These are phyloP conservation scores for Datisca glomerata DNA, from an alignment of 306 rosid genomes.

Conservation along the genomic window DNA sequence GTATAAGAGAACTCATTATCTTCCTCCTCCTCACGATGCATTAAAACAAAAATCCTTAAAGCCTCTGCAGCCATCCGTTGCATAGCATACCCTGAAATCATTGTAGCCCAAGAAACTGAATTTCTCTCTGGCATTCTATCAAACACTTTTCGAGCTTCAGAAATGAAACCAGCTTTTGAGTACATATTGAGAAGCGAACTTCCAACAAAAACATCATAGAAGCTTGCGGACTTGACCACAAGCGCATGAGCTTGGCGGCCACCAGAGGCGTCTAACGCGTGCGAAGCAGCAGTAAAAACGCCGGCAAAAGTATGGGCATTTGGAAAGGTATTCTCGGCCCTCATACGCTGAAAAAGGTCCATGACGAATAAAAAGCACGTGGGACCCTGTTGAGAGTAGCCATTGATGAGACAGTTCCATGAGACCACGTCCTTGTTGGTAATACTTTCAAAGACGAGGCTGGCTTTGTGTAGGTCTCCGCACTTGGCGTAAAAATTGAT, in stretches of 20 bases:
- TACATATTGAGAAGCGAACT: constrained; percentile 59
- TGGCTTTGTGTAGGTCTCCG: constrained; percentile 30
- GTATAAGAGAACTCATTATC: constrained; percentile 50
- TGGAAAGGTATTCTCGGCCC: constrained; percentile 25
- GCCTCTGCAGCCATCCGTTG: constrained; percentile 35
- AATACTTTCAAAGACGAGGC: constrained; percentile 29
- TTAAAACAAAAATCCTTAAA: constrained; percentile 25
- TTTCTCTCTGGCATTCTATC: constrained; percentile 55
- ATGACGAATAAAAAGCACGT: constrained; percentile 19
- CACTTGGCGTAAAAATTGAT: constrained; percentile 55
- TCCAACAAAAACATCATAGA: constrained; percentile 57
- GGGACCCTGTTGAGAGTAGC: constrained; percentile 34
- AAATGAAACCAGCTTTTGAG: constrained; percentile 38
- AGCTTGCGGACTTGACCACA: constrained; percentile 38
- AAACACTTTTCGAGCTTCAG: constrained; percentile 59
- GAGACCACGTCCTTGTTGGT: constrained; percentile 41
- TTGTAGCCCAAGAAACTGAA: constrained; percentile 68
- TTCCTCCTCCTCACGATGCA: constrained; percentile 23
- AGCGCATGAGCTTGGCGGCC: constrained; percentile 43
- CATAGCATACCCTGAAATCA: constrained; percentile 66
- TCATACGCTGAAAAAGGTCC: constrained; percentile 47
- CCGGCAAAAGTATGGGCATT: constrained; percentile 63
- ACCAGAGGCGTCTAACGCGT: constrained; percentile 11
- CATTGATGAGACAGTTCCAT: constrained; percentile 81
- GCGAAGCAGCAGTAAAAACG: constrained; percentile 43